Percentiles rank a stretch among this genome's conserved stretches.
Conservation (phyloP, 495 filamentous ascomycete genomes). For the Bombardia bombarda region DNA sequence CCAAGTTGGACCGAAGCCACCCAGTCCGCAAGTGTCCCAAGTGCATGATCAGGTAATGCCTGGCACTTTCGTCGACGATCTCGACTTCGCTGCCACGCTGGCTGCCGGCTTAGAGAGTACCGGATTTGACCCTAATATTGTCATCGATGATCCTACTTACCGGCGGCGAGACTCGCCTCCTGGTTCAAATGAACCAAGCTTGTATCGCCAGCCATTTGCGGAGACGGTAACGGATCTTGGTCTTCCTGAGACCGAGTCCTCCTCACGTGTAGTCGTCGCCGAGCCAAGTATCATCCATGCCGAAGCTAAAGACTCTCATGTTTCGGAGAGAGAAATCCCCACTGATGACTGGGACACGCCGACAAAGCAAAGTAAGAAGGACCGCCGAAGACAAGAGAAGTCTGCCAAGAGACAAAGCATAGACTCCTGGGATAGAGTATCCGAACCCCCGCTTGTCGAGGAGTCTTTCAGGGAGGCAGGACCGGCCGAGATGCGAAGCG, state of each 20-base stretch:
- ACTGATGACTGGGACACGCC: conserved; percentile 10
- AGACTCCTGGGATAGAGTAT: conserved; percentile 1
- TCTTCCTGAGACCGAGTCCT: conserved; percentile 4
- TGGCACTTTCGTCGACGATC: conserved; percentile 48
- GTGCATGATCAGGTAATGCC: no score
- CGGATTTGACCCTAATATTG: conserved; percentile 64
- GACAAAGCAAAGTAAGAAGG: conserved; percentile 5
- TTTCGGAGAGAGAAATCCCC: conserved; percentile 6
- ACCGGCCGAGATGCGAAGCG: no score
- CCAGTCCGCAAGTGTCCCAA: conserved; percentile 22
- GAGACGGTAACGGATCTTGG: conserved; percentile 35
- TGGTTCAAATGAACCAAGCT: conserved; percentile 40
- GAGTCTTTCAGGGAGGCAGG: background rate
- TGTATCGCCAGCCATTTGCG: conserved; percentile 38
- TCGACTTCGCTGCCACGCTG: conserved; percentile 62
- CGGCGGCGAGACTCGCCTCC: conserved; percentile 58
- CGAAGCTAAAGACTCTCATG: conserved; percentile 13
- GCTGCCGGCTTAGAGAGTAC: conserved; percentile 59
- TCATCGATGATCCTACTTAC: conserved; percentile 57
- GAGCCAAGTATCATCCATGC: conserved; percentile 3
- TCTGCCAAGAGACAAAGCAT: background rate
- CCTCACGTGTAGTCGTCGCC: background rate
- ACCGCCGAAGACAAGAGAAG: background rate
- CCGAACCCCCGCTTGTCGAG: background rate
- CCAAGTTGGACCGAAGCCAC: conserved; percentile 25